Evolutionary conservation across 305 asterid genomes (phyloP), one percentile per base, ranked within the genome.

Genomic region (Stenogyne calaminthoides): DNA sequence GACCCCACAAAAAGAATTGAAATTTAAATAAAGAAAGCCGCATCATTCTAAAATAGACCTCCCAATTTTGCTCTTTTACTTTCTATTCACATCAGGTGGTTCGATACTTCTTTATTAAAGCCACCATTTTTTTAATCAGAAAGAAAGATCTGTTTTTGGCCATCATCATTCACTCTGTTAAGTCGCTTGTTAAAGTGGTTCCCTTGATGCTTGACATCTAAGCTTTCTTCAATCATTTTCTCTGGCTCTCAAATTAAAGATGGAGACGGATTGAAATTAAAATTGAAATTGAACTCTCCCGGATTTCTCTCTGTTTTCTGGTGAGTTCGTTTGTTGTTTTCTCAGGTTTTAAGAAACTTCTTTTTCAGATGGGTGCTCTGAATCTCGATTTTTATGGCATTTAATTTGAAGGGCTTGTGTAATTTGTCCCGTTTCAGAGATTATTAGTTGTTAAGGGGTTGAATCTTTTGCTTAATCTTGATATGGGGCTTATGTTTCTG

Each of bases 181-280:
- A 85, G 81, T 82, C 84, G 77, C 80, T 68, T 73, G 81, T 73
- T 78, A 79, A 83, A 81, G 88, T 78, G 91, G 91, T 89, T 87
- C 90, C 97, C 92, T 83, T 84, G 81, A 87, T 91, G 94, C 96
- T 88, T 84, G 97, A 79, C 96, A 91, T 83, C 89, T 56, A 87
- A 84, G 94, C 94, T 77, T 62, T 63, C 77, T 72, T 81, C 88
- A 80, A 88, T 88, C 89, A 86, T 85, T 85, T 78, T 78, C 82
- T 70, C 5, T 34, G 64, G 73, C 80, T 79, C 74, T 20, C 80
- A 71, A 80, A 75, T 81, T 66, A 68, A 76, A 65, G 80, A 65
- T 46, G 59, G 34, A 73, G 29, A 69, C 60, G 73, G 71, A 67
- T 37, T 47, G 75, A 51, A 64, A 66, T 44, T 54, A 71, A 63